Percentiles rank a stretch among this genome's conserved stretches.
These are phyloP conservation scores for Bipolaris gigantea DNA, from an alignment of 2,329 filamentous ascomycete genomes.

Conservation along the genomic window DNA sequence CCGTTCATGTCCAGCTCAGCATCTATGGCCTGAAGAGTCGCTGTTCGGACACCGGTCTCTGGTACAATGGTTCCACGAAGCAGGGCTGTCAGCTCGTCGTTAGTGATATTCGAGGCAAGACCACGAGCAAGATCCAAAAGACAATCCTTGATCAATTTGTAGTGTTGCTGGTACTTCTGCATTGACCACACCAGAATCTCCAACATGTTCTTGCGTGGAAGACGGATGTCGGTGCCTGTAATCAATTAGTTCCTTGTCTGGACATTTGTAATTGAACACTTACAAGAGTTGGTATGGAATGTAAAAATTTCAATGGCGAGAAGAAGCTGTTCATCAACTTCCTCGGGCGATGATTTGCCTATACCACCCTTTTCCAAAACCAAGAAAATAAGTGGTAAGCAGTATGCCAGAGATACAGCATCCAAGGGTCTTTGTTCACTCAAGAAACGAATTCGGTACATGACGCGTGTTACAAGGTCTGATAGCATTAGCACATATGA, in stretches of 20 bases:
- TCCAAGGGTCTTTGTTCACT: conserved; percentile 95
- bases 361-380: conserved; percentile 80
- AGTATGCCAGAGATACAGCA: conserved; percentile 81
- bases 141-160: conserved; percentile 92
- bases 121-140: conserved; percentile 83
- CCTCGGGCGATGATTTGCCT: conserved; percentile 67
- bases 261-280: conserved; percentile 19
- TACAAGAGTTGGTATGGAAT: conserved; percentile 81
- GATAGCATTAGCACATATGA: conserved; percentile 25
- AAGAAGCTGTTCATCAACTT: conserved; percentile 85
- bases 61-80: conserved; percentile 77
- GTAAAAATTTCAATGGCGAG: conserved; percentile 85
- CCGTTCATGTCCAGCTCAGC: conserved; percentile 91
- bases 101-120: conserved; percentile 76
- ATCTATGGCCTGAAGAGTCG: conserved; percentile 86
- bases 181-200: conserved; percentile 75
- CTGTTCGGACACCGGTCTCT: conserved; percentile 76
- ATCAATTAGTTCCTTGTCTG: conserved; percentile 18
- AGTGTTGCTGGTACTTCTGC: conserved; percentile 88
- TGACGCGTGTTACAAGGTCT: conserved; percentile 76
- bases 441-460: conserved; percentile 88
- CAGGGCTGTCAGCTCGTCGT: conserved; percentile 73
- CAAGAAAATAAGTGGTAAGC: conserved; percentile 77
- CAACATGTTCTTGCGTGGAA: conserved; percentile 77
- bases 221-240: conserved; percentile 64